phyloP scores from a whole-genome alignment of 768 basidiomycete genomes.

The Cubamyces sp. region DNA sequence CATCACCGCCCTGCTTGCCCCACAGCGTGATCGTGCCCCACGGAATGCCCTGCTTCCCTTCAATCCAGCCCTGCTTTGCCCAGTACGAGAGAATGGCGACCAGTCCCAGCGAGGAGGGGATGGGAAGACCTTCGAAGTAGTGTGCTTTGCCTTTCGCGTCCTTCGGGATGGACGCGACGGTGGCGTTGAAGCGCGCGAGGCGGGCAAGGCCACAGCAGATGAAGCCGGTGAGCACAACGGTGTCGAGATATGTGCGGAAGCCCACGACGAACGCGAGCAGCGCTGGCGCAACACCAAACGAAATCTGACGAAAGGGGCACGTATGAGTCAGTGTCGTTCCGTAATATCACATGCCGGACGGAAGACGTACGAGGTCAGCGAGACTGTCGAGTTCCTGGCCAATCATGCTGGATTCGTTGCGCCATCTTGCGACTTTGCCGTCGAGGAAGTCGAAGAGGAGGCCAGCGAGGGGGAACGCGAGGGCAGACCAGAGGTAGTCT shows the following conservation, averaged over 20 bases:
- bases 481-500: slow-evolving; percentile 84
- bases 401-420: slow-evolving; percentile 91
- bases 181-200: slow-evolving; percentile 97
- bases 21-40: slow-evolving; percentile 74
- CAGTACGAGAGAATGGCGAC: slow-evolving; percentile 82
- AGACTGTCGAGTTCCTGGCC: slow-evolving; percentile 98
- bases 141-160: slow-evolving; percentile 83
- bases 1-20: slow-evolving; percentile 70
- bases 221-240: slow-evolving; percentile 82
- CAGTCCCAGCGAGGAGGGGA: slow-evolving; percentile 85
- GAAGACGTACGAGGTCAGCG: slow-evolving; percentile 81
- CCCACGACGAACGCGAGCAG: slow-evolving; percentile 90
- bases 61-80: slow-evolving; percentile 85
- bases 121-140: slow-evolving; percentile 98
- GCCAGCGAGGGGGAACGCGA: slow-evolving; percentile 86
- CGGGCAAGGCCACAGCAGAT: slow-evolving; percentile 97
- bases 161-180: slow-evolving; percentile 92
- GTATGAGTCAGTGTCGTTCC: slow-evolving; percentile 5
- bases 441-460: slow-evolving; percentile 98
- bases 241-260: slow-evolving; percentile 89
- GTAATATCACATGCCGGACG: slow-evolving; percentile 13
- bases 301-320: slow-evolving; percentile 62
- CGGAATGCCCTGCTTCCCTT: slow-evolving; percentile 74
- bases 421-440: slow-evolving; percentile 97
- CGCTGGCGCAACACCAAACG: slow-evolving; percentile 98